Percentiles rank a stretch among this genome's conserved stretches.
These are phyloP conservation scores for Diplogelasinospora grovesii DNA, from an alignment of 495 filamentous ascomycete species.

Conservation along the genomic window DNA sequence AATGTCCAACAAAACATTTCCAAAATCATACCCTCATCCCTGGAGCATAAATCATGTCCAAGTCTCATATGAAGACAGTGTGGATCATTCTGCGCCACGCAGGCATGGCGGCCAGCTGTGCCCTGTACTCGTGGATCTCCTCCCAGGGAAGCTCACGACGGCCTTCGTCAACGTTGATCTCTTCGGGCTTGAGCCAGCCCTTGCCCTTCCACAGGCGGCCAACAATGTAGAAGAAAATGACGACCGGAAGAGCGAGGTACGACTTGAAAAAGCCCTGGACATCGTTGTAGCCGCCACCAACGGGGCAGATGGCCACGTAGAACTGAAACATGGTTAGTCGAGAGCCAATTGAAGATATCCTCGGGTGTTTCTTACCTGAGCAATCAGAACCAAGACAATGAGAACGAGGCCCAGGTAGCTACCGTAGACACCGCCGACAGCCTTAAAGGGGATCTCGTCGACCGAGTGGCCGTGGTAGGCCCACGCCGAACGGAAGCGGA, in stretches of 20 bases:
- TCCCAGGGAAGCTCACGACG: constrained; percentile 53
- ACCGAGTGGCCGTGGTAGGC: constrained; percentile 52
- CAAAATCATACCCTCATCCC: background rate
- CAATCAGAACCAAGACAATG: constrained; percentile 54
- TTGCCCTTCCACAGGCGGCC: constrained; percentile 57
- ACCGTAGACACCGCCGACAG: constrained; percentile 59
- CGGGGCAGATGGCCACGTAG: constrained; percentile 45
- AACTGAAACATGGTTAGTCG: constrained; percentile 30
- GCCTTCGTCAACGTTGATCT: constrained; percentile 61
- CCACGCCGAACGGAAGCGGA: constrained; percentile 60
- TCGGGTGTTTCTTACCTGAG: constrained; percentile 50
- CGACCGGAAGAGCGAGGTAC: constrained; percentile 79
- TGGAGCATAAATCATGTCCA: background rate
- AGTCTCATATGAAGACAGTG: constrained; percentile 41
- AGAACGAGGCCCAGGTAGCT: constrained; percentile 59
- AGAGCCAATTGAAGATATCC: background rate
- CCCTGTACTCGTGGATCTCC: constrained; percentile 42
- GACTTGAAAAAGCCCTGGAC: constrained; percentile 62
- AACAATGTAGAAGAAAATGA: constrained; percentile 65
- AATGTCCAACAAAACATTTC: background rate
- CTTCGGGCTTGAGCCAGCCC: constrained; percentile 43
- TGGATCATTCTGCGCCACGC: constrained; percentile 43
- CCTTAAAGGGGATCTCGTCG: constrained; percentile 65
- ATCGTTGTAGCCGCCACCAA: constrained; percentile 39
- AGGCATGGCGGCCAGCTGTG: constrained; percentile 39